These are phyloP conservation scores for Globisporangium perplexum DNA, from an alignment of 352 stramenopile species.

Conservation along the genomic window DNA sequence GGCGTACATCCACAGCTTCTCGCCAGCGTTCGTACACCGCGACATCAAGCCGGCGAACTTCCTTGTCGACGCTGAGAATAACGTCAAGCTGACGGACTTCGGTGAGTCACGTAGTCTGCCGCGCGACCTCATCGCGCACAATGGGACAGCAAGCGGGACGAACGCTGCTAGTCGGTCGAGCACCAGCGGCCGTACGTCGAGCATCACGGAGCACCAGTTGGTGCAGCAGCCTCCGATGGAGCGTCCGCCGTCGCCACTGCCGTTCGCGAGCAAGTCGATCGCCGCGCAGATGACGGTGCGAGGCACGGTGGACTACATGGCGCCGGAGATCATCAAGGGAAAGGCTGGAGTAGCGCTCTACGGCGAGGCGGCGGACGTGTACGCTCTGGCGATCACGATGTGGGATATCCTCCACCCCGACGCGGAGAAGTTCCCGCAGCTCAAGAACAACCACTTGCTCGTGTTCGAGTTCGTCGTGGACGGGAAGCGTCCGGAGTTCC, in stretches of 20 bases:
- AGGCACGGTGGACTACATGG: slow-evolving; percentile 78
- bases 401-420: slow-evolving; percentile 68
- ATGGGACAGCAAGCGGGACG: neutral
- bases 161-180: neutral
- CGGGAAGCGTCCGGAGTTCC: slow-evolving; percentile 22
- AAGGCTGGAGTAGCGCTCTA: slow-evolving; percentile 43
- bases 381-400: slow-evolving; percentile 68
- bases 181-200: neutral
- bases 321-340: slow-evolving; percentile 75
- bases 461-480: slow-evolving; percentile 35
- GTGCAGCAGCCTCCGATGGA: slow-evolving; percentile 1
- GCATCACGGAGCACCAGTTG: slow-evolving; percentile 3
- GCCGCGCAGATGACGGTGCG: slow-evolving; percentile 44
- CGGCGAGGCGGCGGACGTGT: slow-evolving; percentile 64
- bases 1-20: slow-evolving; percentile 72
- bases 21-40: slow-evolving; percentile 57
- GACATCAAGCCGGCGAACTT: slow-evolving; percentile 42
- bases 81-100: slow-evolving; percentile 69
- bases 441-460: slow-evolving; percentile 28
- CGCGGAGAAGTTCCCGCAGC: slow-evolving; percentile 33
- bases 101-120: slow-evolving; percentile 50
- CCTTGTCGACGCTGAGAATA: slow-evolving; percentile 32
- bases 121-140: slow-evolving; percentile 6
- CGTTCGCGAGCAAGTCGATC: neutral
- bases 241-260: too few relatives aligned